Base-by-base conservation (phyloP, 1,284 basidiomycete genomes). In the Microbotryum intermedium region DNA sequence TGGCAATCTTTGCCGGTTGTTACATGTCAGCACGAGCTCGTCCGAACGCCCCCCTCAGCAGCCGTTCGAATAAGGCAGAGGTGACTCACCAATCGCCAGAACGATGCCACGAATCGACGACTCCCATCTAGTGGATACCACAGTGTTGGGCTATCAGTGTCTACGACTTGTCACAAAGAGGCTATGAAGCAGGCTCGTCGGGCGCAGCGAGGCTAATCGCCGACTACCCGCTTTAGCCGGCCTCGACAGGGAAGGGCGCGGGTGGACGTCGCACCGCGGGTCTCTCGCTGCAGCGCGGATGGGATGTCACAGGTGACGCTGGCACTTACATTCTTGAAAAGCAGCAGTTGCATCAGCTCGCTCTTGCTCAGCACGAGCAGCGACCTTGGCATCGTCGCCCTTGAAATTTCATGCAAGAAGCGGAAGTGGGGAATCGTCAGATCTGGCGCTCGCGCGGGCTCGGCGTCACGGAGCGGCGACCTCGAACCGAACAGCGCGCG, bases 61-160 rank as follows among this genome's bases (percentile, higher is more conserved):
- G 7, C n/a, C 25, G 21, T 2, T 20, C 26, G 25, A 9, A 4
- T 11, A 3, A 11, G n/a, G 39, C 9, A 10, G 8, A n/a, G 20
- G n/a, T 6, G 7, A 46, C 52, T 30, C 25, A 64, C 70, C 60
- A 76, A 73, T 39, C 71, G 70, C 75, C 75, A 76, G 58, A 72
- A 73, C 6, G 72, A 67, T 46, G 71, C 67, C 53, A 72, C 67
- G 50, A 76, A 72, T 34, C 71, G 68, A 4, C 67, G 65, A 45
- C 70, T 67, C n/a, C 75, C 75, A 60, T 76, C 62, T 64, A 48
- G n/a, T 16, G 34, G 8, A 28, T 48, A 21, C 6, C 20, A 28
- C 18, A 6, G n/a, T 23, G 21, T 28, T 20, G 28, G 46, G 20
- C n/a, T 28, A 48, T 23, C 26, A 23, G 21, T 28, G 20, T 21